Evolutionary conservation across 208 protist genomes (phyloP), one percentile per base, ranked within the genome.

Genomic region (Leishmania mexicana): DNA sequence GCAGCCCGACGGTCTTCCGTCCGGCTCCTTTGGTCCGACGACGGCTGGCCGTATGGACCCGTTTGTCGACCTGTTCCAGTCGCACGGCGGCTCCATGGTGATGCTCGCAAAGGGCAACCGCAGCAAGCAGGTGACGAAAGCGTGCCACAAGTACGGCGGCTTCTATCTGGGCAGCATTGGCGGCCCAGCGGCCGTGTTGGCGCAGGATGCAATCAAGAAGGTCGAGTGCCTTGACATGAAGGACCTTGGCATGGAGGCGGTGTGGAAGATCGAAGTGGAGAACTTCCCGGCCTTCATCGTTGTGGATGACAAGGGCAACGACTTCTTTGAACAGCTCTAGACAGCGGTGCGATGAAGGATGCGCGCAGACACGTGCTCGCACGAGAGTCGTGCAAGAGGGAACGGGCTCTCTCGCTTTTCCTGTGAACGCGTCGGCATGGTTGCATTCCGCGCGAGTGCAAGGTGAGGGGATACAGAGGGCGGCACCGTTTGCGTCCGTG

Each of bases 141-240:
- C 97, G 21, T 99, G 98, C 87, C 97, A 99, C 85, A 96, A 97
- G 81, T 77, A 99, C 88, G 97, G 97, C 53, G 98, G 98, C 76
- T 99, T 99, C 90, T 99, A 99, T 88, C 89, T 99, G 3, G 98
- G 98, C 49, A 99, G 97, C 77, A 99, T 99, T 74, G 98, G 98
- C 49, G 98, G 98, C 40, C 97, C 98, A 17, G 98, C 98, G 0
- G 98, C 98, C 3, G 91, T 98, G n/a, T 89, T 99, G n/a, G 98
- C 98, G 0, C 87, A 89, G 83, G 90, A 99, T 45, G 95, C 86
- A 65, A 99, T 99, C 83, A 93, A 92, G 71, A 99, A 99, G 76
- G 94, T 99, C 19, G 96, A 99, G 85, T 95, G 96, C 53, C 87
- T 97, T 15, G 97, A 98, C 68, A 97, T 98, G 88, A 83, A 85